Evolutionary conservation across 2,329 filamentous ascomycete genomes (phyloP).

Genomic region (Talaromyces sp.): DNA sequence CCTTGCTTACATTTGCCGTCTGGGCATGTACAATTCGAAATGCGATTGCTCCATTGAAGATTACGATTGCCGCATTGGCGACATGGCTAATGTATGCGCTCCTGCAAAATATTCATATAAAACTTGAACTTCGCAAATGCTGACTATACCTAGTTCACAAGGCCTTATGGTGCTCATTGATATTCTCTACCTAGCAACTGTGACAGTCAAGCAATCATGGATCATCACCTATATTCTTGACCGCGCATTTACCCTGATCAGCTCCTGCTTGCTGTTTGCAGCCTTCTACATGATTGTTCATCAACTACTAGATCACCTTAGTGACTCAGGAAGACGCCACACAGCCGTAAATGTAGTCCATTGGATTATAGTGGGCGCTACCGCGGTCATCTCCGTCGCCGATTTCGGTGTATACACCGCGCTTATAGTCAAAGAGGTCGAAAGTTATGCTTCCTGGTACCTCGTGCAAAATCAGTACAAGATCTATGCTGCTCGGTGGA

Average conservation of each 20-base stretch:
- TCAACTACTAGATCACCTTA: slow-evolving; percentile 18
- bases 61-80: background rate
- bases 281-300: slow-evolving; percentile 27
- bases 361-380: slow-evolving; percentile 17
- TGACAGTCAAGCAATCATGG: slow-evolving; percentile 23
- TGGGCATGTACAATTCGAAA: background rate
- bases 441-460: rapidly evolving
- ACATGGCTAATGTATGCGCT: background rate
- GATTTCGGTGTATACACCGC: slow-evolving; percentile 19
- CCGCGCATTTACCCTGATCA: slow-evolving; percentile 20
- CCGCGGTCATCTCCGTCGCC: slow-evolving; percentile 15
- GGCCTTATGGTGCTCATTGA: slow-evolving; percentile 10
- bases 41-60: background rate
- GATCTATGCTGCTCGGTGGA: slow-evolving; percentile 10
- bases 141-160: slow-evolving; percentile 9
- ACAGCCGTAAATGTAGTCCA: slow-evolving; percentile 15
- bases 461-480: background rate
- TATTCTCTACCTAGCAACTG: slow-evolving; percentile 18
- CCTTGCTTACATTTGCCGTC: background rate
- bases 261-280: slow-evolving; percentile 17
- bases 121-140: background rate
- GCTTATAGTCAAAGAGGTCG: background rate
- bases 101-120: background rate
- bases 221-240: slow-evolving; percentile 22
- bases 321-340: slow-evolving; percentile 18